Conservation (phyloP, 2,329 filamentous ascomycete genomes). For the Fusarium aywerte region DNA sequence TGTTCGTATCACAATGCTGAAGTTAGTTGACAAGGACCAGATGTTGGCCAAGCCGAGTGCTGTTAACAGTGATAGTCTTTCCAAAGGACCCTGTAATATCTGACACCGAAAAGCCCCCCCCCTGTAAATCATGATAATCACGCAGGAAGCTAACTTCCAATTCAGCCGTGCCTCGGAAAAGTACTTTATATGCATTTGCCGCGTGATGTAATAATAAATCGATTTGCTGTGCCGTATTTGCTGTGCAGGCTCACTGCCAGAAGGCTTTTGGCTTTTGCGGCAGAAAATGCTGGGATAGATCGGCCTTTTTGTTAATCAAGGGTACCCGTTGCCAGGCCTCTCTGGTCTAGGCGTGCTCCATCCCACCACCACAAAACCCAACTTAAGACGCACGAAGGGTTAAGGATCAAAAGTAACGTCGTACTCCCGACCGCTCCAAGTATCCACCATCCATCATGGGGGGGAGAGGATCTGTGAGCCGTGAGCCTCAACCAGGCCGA, state of each 20-base stretch:
- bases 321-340: not conserved
- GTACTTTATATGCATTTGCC: conserved; percentile 33
- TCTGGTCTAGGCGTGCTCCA: conserved; percentile 15
- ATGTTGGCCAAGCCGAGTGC: not conserved
- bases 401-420: conserved; percentile 33
- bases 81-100: conserved; percentile 27
- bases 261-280: conserved; percentile 4
- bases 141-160: not conserved
- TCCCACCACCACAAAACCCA: conserved; percentile 38
- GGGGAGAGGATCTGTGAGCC: conserved; percentile 11
- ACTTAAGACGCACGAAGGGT: conserved; percentile 37
- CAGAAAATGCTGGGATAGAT: conserved; percentile 6
- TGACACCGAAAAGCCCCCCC: conserved; percentile 27
- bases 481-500: conserved; percentile 37
- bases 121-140: conserved; percentile 24
- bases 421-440: conserved; percentile 22
- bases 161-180: conserved; percentile 33
- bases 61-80: conserved; percentile 21
- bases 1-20: not conserved
- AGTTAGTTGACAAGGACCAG: not conserved
- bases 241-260: conserved; percentile 10
- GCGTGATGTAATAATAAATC: conserved; percentile 27
- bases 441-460: conserved; percentile 25
- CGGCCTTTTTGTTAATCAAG: conserved; percentile 11
- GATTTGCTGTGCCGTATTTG: conserved; percentile 20